Evolutionary conservation across 805 yeast genomes (phyloP), one percentile per base, ranked within the genome.

Genomic region (Starmerella etchellsii): DNA sequence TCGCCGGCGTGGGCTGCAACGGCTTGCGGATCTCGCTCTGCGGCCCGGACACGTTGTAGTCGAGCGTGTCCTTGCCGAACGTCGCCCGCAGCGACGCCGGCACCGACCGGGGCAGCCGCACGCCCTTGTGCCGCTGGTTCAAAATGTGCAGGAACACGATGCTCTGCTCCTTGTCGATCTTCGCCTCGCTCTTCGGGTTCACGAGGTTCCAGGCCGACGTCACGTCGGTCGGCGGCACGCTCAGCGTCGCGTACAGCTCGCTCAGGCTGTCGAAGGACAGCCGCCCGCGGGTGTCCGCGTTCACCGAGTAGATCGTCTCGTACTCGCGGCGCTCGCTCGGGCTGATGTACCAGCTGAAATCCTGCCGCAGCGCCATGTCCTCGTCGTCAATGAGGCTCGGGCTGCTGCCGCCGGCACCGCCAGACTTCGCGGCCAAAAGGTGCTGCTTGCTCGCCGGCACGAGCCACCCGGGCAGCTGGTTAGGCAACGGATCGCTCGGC

Each of bases 261-360:
- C 71, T 64, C 43, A 91, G 66, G 2, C 87, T 68, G 31, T 78
- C 78, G 56, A 81, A 88, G 27, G 77, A 68, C 32, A 85, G 76
- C 45, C 94, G 68, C 9, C 97, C 97, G 48, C 72, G 78, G 26
- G 69, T 64, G 62, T 88, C 96, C 38, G 81, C 64, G 39, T 83
- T 76, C 22, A 79, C 69, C 29, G 76, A 67, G 57, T 85, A 81
- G 26, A 91, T 74, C 25, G 79, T 67, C 55, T 82, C 88, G 61
- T 91, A 91, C 14, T 79, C 72, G 2, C 73, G 52, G 55, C 77
- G 75, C 54, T 91, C 97, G 9, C 76, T 70, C 19, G 96, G 97
- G 3, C 95, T 76, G 50, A 91, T 85, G 63, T 91, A 91, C 98
- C 98, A 91, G 58, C 87, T 95, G 56, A 91, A 83, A 53, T 77